Evolutionary conservation across 306 rosid species (phyloP).

Genomic region (Dalbergia cultrata): DNA sequence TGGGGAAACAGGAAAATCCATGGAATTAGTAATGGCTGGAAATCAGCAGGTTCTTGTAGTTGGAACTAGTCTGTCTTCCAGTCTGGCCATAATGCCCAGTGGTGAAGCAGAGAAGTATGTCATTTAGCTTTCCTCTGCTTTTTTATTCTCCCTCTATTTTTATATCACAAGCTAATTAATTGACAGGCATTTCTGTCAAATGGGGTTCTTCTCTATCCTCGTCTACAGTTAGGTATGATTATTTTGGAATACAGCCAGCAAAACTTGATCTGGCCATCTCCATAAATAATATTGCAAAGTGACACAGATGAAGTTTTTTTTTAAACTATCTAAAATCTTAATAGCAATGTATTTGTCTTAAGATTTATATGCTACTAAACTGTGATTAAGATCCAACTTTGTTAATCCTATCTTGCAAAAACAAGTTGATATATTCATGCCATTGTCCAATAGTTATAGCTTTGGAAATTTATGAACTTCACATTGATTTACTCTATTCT

Average conservation of each 20-base stretch:
- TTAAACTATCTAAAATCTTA: slow-evolving; percentile 17
- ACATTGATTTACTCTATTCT: slow-evolving; percentile 44
- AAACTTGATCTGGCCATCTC: slow-evolving; percentile 17
- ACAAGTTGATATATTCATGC: slow-evolving; percentile 22
- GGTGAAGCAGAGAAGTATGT: slow-evolving; percentile 91
- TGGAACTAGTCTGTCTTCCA: slow-evolving; percentile 86
- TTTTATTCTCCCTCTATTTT: background rate
- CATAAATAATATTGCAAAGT: background rate
- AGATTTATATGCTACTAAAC: slow-evolving; percentile 5
- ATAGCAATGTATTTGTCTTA: slow-evolving; percentile 11
- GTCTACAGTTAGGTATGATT: slow-evolving; percentile 12
- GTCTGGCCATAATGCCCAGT: slow-evolving; percentile 80
- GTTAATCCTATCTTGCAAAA: slow-evolving; percentile 32
- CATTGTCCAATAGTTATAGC: slow-evolving; percentile 14
- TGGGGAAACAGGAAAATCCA: slow-evolving; percentile 92
- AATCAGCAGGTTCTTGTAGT: slow-evolving; percentile 84
- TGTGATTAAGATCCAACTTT: slow-evolving; percentile 7
- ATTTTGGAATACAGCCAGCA: slow-evolving; percentile 21
- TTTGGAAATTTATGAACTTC: slow-evolving; percentile 29
- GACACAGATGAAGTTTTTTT: slow-evolving; percentile 1
- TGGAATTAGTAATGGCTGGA: slow-evolving; percentile 85
- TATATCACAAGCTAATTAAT: slow-evolving; percentile 41
- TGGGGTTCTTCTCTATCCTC: slow-evolving; percentile 10
- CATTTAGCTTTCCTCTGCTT: slow-evolving; percentile 41
- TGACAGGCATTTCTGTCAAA: slow-evolving; percentile 24